These are phyloP conservation scores for Nemophila menziesii DNA, from an alignment of 257 asterid genomes.

Conservation along the genomic window DNA sequence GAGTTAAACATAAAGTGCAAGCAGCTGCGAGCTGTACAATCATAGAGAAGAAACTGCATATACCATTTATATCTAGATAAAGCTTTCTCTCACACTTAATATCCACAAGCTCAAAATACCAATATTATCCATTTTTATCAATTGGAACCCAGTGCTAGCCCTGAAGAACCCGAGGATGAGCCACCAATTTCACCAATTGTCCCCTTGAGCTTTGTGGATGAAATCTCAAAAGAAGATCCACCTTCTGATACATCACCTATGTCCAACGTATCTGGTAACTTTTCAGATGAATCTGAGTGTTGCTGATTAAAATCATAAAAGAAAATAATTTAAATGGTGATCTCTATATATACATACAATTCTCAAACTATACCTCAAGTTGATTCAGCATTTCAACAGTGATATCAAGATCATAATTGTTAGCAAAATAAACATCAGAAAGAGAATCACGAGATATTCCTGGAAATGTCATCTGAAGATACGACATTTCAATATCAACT, in stretches of 20 bases:
- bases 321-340: too few relatives aligned
- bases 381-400: conserved; percentile 69
- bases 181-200: conserved; percentile 26
- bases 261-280: conserved; percentile 76
- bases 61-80: conserved; percentile 10
- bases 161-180: conserved; percentile 43
- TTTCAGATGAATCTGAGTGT: conserved; percentile 34
- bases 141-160: conserved; percentile 23
- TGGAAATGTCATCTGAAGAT: conserved; percentile 66
- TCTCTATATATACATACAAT: neutral
- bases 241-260: conserved; percentile 73
- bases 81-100: conserved; percentile 13
- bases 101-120: conserved; percentile 8
- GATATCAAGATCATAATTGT: conserved; percentile 47
- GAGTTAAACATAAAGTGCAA: conserved; percentile 6
- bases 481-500: conserved; percentile 49
- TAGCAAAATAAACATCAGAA: conserved; percentile 55
- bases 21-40: conserved; percentile 17
- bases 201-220: conserved; percentile 25
- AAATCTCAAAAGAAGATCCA: conserved; percentile 11
- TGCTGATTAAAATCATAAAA: conserved; percentile 15
- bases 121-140: neutral
- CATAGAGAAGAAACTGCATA: conserved; percentile 10
- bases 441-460: conserved; percentile 66
- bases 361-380: conserved; percentile 46